These are phyloP conservation scores for Fusarium multiceps DNA, from an alignment of 2,329 filamentous ascomycete species.

Conservation along the genomic window DNA sequence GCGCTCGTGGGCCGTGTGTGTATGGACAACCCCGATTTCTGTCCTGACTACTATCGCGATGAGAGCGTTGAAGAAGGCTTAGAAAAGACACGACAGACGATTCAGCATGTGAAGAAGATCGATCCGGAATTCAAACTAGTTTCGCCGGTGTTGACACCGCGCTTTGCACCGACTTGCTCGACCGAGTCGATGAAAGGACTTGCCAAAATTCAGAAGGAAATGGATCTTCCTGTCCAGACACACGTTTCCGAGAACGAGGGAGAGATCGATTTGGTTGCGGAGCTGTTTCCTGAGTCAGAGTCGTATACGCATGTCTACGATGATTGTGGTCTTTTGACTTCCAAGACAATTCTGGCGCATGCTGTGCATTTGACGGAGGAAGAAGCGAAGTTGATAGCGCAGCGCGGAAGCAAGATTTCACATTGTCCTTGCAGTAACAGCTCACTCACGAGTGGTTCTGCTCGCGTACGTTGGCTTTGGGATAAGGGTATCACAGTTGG, in stretches of 20 bases:
- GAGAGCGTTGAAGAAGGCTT: slow-evolving; percentile 69
- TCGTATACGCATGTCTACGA: slow-evolving; percentile 87
- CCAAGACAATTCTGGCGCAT: slow-evolving; percentile 85
- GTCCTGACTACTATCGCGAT: slow-evolving; percentile 84
- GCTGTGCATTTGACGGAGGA: slow-evolving; percentile 77
- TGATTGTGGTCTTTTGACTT: slow-evolving; percentile 72
- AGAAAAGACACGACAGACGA: slow-evolving; percentile 65
- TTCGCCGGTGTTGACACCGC: slow-evolving; percentile 81
- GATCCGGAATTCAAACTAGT: slow-evolving; percentile 76
- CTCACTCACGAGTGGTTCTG: slow-evolving; percentile 81
- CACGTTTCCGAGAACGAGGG: slow-evolving; percentile 86
- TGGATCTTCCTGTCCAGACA: slow-evolving; percentile 80
- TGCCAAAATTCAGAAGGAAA: slow-evolving; percentile 71
- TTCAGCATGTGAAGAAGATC: slow-evolving; percentile 73
- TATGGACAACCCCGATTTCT: slow-evolving; percentile 79
- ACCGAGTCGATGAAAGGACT: slow-evolving; percentile 70
- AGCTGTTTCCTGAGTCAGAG: slow-evolving; percentile 72
- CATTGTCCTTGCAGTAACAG: slow-evolving; percentile 93
- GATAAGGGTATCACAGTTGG: slow-evolving; percentile 82
- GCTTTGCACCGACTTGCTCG: slow-evolving; percentile 74
- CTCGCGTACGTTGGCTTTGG: slow-evolving; percentile 79
- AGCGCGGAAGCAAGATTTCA: slow-evolving; percentile 72
- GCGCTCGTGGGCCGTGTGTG: slow-evolving; percentile 94
- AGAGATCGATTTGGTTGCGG: slow-evolving; percentile 77
- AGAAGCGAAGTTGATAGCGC: slow-evolving; percentile 74